Evolutionary conservation across 768 basidiomycete species (phyloP), one percentile per base, ranked within the genome.

Genomic region (Pleurotus citrinopileatus): DNA sequence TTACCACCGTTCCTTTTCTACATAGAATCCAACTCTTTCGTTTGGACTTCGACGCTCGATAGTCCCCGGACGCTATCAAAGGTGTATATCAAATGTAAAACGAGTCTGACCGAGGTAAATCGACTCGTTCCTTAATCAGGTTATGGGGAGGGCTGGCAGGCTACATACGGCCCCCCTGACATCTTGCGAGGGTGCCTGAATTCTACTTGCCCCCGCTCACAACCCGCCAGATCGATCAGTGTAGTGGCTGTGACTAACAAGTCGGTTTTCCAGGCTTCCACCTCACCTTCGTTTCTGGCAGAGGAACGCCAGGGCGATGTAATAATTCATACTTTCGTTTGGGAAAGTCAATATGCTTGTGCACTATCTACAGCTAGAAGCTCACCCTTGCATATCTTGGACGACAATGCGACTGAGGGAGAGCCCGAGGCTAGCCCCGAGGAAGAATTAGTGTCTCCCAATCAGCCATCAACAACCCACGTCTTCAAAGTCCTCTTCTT

Each of bases 41-140:
- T 51, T 37, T 51, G 48, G 48, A 51, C 48, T 51, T 34, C 48
- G 15, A 9, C 20, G 19, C 32, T 36, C 27, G 48, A 51, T 36
- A 26, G 8, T 15, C 19, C 29, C 34, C 28, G 48, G 19, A 32
- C 17, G 22, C 8, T 32, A 23, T 20, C 34, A 9, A n/a, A 37
- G 20, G 34, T 51, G 34, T 25, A 51, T 51, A 19, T 51, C 48
- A 51, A 51, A 51, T 51, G 48, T 26, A 23, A 51, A n/a, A 23
- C 27, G 12, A 47, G 45, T 5, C 23, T 51, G 48, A 51, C 48
- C 34, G 32, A 51, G 48, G 48, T 51, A 48, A 22, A 15, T 23
- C 22, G 17, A 17, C 19, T 25, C 48, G 28, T 36, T 19, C 32
- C 48, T 51, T 37, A 37, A 51, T 51, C 26, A 10, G 22, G 26